Evolutionary conservation across 78 protist species (phyloP).

Genomic region (Goniomonas avonlea): DNA sequence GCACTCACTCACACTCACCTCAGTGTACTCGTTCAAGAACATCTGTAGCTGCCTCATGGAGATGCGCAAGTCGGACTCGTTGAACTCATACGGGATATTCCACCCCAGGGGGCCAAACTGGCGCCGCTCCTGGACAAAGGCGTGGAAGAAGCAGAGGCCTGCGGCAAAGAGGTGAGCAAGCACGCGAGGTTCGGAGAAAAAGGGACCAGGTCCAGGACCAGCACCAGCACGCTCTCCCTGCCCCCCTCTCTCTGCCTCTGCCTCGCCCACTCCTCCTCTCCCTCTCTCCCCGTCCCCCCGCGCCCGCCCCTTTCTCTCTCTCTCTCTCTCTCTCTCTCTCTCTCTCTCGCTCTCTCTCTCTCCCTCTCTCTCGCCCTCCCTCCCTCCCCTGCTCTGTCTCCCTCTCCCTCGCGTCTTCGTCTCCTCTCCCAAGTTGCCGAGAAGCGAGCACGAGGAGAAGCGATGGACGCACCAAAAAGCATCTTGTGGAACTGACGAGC

Average conservation of each 20-base stretch:
- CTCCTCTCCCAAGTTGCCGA: background rate
- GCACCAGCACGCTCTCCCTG: background rate
- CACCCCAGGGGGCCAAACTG: slow-evolving; percentile 54
- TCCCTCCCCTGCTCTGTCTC: too few relatives aligned
- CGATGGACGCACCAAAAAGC: slow-evolving; percentile 34
- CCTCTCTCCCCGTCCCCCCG: too few relatives aligned
- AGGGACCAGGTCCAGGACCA: too few relatives aligned
- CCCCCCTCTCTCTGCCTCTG: too few relatives aligned
- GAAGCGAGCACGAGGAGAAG: background rate
- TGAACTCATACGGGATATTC: slow-evolving; percentile 57
- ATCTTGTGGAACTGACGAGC: slow-evolving; percentile 39
- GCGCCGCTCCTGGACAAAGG: slow-evolving; percentile 39
- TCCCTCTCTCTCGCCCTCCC: too few relatives aligned
- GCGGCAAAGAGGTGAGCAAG: slow-evolving; percentile 7
- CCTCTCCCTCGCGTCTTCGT: too few relatives aligned
- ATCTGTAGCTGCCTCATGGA: slow-evolving; percentile 31
- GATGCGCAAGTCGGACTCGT: slow-evolving; percentile 42
- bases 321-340: too few relatives aligned
- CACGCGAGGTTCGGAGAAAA: background rate
- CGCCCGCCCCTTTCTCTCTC: too few relatives aligned
- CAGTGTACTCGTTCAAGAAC: slow-evolving; percentile 29
- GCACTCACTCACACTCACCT: too few relatives aligned
- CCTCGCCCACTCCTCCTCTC: too few relatives aligned
- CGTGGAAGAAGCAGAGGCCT: slow-evolving; percentile 42
- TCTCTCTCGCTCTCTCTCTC: too few relatives aligned